Evolutionary conservation across 305 asterid genomes (phyloP).

Genomic region (Withania somnifera): DNA sequence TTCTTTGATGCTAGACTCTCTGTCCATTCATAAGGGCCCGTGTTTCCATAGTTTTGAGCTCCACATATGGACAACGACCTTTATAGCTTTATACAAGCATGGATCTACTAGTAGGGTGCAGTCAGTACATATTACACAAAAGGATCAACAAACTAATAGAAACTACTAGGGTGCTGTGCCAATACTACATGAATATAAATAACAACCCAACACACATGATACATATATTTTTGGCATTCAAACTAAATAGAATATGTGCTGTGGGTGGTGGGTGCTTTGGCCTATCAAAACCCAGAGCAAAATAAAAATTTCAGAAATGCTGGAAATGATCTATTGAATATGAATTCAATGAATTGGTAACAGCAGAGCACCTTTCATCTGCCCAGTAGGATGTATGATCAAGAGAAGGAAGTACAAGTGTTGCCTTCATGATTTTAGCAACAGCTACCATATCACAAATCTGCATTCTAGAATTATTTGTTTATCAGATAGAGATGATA

Average conservation of each 20-base stretch:
- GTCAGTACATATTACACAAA: neutral
- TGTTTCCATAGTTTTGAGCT: neutral
- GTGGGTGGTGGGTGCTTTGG: neutral
- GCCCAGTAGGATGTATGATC: conserved; percentile 98
- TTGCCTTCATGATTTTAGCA: conserved; percentile 86
- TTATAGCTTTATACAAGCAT: neutral
- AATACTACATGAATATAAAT: too few species aligned
- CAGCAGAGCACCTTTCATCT: conserved; percentile 60
- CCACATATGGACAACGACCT: neutral
- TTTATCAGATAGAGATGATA: conserved; percentile 38
- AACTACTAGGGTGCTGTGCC: neutral
- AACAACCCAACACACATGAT: neutral
- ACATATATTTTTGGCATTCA: neutral
- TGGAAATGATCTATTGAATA: neutral
- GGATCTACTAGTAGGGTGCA: neutral
- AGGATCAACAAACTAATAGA: neutral
- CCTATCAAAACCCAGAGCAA: neutral
- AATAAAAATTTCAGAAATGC: neutral
- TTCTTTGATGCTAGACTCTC: neutral
- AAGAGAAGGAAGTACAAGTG: conserved; percentile 88
- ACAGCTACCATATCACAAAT: conserved; percentile 98
- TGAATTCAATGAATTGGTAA: neutral
- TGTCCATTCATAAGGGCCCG: neutral
- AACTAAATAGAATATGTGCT: neutral
- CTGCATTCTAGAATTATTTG: conserved; percentile 78